phyloP scores from a whole-genome alignment of 768 basidiomycete species.

The Tricholoma sp. region DNA sequence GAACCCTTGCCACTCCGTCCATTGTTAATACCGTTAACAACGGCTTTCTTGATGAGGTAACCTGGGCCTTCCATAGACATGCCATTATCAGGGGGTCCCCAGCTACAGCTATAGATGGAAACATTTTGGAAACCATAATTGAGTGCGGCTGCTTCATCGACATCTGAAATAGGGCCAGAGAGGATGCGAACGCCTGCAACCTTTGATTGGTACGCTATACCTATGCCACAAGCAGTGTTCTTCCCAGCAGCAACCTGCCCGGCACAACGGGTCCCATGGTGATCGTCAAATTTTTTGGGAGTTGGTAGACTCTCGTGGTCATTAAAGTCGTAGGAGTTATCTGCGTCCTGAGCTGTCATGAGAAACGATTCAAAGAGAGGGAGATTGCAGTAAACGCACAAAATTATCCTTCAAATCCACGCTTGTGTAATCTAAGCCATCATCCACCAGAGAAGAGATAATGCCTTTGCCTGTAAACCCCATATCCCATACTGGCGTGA shows the following conservation, averaged over 20 bases:
- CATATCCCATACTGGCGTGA: constrained; percentile 87
- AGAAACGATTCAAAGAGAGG: constrained; percentile 4
- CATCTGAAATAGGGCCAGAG: constrained; percentile 90
- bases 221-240: constrained; percentile 92
- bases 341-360: constrained; percentile 64
- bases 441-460: constrained; percentile 87
- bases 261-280: constrained; percentile 96
- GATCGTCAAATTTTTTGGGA: constrained; percentile 85
- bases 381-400: constrained; percentile 44
- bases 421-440: constrained; percentile 88
- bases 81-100: constrained; percentile 98
- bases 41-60: constrained; percentile 87
- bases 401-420: constrained; percentile 89
- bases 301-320: constrained; percentile 85
- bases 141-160: constrained; percentile 91
- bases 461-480: constrained; percentile 86
- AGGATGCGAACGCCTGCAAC: constrained; percentile 94
- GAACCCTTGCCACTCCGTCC: constrained; percentile 89
- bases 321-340: constrained; percentile 94
- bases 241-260: constrained; percentile 93
- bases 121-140: constrained; percentile 93
- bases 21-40: constrained; percentile 88
- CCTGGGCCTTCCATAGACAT: constrained; percentile 91
- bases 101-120: constrained; percentile 93
- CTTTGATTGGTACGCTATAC: constrained; percentile 87